A percentile compares a stretch with the other conserved stretches of the same genome.
These are phyloP conservation scores for Aphanomyces cochlioides DNA, from an alignment of 352 stramenopile species.

Conservation along the genomic window DNA sequence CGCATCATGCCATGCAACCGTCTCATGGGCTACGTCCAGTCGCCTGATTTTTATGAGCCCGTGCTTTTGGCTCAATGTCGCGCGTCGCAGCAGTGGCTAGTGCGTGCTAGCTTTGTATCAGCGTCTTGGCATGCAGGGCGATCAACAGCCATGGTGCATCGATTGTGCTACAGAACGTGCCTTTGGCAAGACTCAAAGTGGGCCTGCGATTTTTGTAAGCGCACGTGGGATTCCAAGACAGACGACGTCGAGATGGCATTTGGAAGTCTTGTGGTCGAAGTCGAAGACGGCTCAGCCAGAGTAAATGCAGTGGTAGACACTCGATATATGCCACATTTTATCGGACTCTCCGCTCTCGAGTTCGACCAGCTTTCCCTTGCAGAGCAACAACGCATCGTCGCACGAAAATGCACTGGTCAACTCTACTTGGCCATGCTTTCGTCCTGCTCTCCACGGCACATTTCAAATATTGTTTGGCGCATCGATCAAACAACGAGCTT, in stretches of 20 bases:
- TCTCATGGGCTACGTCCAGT: slow-evolving; percentile 15
- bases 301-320: not conserved
- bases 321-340: not conserved
- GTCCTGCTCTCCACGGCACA: not conserved
- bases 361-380: slow-evolving; percentile 18
- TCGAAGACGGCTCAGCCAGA: slow-evolving; percentile 25
- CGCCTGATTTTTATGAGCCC: slow-evolving; percentile 13
- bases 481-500: not conserved
- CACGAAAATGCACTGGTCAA: not conserved
- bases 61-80: not conserved
- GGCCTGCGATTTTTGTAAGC: slow-evolving; percentile 2
- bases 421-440: not conserved
- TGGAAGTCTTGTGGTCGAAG: slow-evolving; percentile 4
- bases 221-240: not conserved
- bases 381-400: not conserved
- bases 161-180: not conserved
- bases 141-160: slow-evolving; percentile 9
- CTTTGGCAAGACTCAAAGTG: not conserved
- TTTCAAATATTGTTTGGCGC: slow-evolving; percentile 6
- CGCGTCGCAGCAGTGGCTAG: not conserved
- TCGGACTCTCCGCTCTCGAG: not conserved
- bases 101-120: slow-evolving; percentile 9
- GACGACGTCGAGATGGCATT: not conserved
- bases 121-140: not conserved
- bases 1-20: not conserved